phyloP scores from a whole-genome alignment of 192 early-diverging fungal species.

The Rhizoclosmatium globosum region DNA sequence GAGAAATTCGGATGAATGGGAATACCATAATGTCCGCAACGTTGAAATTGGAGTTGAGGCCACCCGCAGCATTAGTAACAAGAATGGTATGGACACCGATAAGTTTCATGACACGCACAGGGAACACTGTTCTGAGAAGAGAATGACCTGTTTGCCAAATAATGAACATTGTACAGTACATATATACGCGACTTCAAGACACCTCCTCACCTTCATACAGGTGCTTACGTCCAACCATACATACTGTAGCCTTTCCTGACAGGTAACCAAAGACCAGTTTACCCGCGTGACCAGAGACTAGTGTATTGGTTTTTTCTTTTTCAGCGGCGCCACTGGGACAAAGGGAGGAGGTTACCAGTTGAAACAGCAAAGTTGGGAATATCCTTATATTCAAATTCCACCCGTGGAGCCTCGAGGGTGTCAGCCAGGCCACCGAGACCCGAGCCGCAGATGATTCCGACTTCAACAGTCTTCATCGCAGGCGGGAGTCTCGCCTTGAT shows the following conservation, averaged over 20 bases:
- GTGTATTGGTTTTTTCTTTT: neutral
- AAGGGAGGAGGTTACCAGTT: slow-evolving; percentile 62
- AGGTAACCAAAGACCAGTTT: slow-evolving; percentile 89
- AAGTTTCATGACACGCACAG: slow-evolving; percentile 85
- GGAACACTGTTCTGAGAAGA: slow-evolving; percentile 80
- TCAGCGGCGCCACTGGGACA: neutral
- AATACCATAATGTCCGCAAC: slow-evolving; percentile 85
- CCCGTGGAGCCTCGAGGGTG: slow-evolving; percentile 63
- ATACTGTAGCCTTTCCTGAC: slow-evolving; percentile 73
- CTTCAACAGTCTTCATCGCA: slow-evolving; percentile 52
- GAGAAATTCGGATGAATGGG: neutral
- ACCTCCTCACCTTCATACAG: slow-evolving; percentile 75
- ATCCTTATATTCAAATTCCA: slow-evolving; percentile 76
- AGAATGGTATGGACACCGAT: slow-evolving; percentile 81
- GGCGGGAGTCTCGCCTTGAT: slow-evolving; percentile 52
- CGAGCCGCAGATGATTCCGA: slow-evolving; percentile 86
- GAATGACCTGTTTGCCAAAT: slow-evolving; percentile 61
- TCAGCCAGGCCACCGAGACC: slow-evolving; percentile 85
- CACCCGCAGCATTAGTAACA: slow-evolving; percentile 89
- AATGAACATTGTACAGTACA: neutral
- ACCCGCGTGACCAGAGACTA: slow-evolving; percentile 68
- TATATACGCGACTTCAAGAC: too few species aligned
- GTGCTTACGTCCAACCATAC: slow-evolving; percentile 91
- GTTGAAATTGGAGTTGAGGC: slow-evolving; percentile 75
- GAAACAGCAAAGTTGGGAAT: slow-evolving; percentile 87